A percentile compares a stretch with the other conserved stretches of the same genome.
phyloP scores from a whole-genome alignment of 768 basidiomycete genomes.

The Stropharia rugosoannulata region DNA sequence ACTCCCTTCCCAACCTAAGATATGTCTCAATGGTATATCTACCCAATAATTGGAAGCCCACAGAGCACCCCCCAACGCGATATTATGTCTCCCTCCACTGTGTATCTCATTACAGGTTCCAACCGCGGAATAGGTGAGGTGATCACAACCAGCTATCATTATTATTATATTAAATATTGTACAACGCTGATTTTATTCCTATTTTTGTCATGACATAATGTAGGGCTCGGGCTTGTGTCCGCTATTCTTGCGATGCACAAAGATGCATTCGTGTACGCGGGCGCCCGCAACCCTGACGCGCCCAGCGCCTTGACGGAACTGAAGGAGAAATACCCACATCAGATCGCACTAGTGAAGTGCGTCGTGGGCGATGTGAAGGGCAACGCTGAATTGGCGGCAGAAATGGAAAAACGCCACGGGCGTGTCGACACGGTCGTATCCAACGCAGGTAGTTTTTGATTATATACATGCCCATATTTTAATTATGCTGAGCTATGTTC shows the following conservation, averaged over 20 bases:
- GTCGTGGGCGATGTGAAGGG: not conserved
- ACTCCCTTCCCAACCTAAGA: too few relatives aligned
- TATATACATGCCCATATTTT: too few relatives aligned
- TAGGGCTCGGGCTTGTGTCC: not conserved
- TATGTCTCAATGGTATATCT: too few relatives aligned
- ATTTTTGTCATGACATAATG: too few relatives aligned
- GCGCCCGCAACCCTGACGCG: not conserved
- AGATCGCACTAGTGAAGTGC: not conserved
- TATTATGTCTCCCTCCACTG: not conserved
- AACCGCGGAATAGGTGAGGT: not conserved
- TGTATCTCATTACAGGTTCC: not conserved
- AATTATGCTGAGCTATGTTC: too few relatives aligned
- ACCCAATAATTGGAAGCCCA: too few relatives aligned
- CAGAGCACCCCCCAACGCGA: too few relatives aligned
- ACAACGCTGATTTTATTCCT: too few relatives aligned
- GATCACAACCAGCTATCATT: too few relatives aligned
- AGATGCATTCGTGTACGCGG: constrained; percentile 4
- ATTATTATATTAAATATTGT: too few relatives aligned
- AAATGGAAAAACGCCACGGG: not conserved
- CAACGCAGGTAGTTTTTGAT: not conserved
- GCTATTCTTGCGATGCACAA: not conserved
- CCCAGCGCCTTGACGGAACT: not conserved
- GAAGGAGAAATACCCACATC: not conserved
- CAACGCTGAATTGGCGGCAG: not conserved
- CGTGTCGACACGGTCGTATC: not conserved